Evolutionary conservation across 495 filamentous ascomycete genomes (phyloP), one percentile per base, ranked within the genome.

Genomic region (Aspergillus incahuasiensis): DNA sequence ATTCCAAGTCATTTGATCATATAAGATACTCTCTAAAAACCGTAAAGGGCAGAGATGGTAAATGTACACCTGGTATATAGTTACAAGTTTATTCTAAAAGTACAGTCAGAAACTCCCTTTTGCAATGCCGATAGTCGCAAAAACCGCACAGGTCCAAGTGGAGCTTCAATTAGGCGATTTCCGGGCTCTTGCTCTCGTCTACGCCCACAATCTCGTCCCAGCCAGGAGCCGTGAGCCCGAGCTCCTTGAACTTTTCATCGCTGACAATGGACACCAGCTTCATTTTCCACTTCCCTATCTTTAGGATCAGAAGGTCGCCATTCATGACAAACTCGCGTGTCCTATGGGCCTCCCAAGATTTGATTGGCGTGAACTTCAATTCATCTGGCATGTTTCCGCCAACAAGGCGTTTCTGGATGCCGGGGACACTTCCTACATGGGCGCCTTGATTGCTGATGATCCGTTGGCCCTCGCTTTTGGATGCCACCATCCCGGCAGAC

Each of bases 221-320:
- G 6, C 72, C 76, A 22, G 74, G 76, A 38, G 69, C 71, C n/a
- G 63, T 71, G 21, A 78, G 57, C 0, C 76, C 76, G 42, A 61
- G 55, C 34, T 63, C 54, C 32, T 72, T 72, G 56, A 76, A 96
- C 47, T 89, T 84, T 54, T 86, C 79, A 63, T 95, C 88, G 56
- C 77, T 77, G 15, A 95, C 74, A 56, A 95, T 78, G 58, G 85
- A 73, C 45, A 95, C 76, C 43, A 91, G 70, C 48, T 85, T 83
- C 32, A 94, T 70, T 64, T 91, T 91, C 78, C 87, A 87, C 69
- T 95, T 95, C 30, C 90, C 90, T 28, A 81, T 69, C 60, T 90
- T 81, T 19, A 95, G 68, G 55, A 95, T 79, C 41, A 95, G 65
- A 5, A 86, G 57, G 38, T 82, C 72, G 32, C 71, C 84, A 38